Conservation (phyloP, 169 alveolate species). For the Eimeria acervulina region DNA sequence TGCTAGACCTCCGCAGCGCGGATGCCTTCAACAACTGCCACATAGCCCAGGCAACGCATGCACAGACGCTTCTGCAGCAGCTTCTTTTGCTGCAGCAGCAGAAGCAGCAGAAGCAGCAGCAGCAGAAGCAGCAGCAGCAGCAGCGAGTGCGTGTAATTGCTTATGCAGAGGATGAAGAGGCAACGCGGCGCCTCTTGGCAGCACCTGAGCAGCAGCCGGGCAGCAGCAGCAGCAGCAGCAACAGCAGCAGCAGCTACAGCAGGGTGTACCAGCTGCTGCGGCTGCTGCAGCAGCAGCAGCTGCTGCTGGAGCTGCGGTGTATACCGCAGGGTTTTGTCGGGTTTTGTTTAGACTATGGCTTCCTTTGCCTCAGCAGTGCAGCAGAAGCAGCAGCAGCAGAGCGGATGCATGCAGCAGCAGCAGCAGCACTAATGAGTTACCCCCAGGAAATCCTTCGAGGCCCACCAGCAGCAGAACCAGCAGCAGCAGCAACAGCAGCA, state of each 20-base stretch:
- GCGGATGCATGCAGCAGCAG: conserved; percentile 74
- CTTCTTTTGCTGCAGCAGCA: conserved; percentile 3
- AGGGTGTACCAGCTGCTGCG: conserved; percentile 15
- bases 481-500: conserved; percentile 23
- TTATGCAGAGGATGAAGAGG: conserved; percentile 2
- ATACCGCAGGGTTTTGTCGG: conserved; percentile 15
- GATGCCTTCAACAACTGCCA: conserved; percentile 4
- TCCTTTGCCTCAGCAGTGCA: conserved; percentile 67
- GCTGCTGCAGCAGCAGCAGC: background rate
- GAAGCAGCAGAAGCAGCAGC: background rate
- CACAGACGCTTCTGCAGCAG: background rate
- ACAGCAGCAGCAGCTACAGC: conserved; percentile 4
- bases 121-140: conserved; percentile 30
- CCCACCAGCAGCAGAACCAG: background rate
- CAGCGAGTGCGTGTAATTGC: conserved; percentile 10
- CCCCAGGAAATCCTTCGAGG: conserved; percentile 30
- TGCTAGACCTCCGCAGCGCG: conserved; percentile 46
- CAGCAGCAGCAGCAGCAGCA: background rate
- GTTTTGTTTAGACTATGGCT: background rate
- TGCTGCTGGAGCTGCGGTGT: conserved; percentile 13
- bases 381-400: conserved; percentile 60
- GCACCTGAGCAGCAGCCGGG: background rate
- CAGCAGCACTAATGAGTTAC: conserved; percentile 79
- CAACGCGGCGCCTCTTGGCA: background rate
- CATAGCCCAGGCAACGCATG: conserved; percentile 54